Conservation (phyloP, 2,329 filamentous ascomycete genomes). For the Fusarium sp. region DNA sequence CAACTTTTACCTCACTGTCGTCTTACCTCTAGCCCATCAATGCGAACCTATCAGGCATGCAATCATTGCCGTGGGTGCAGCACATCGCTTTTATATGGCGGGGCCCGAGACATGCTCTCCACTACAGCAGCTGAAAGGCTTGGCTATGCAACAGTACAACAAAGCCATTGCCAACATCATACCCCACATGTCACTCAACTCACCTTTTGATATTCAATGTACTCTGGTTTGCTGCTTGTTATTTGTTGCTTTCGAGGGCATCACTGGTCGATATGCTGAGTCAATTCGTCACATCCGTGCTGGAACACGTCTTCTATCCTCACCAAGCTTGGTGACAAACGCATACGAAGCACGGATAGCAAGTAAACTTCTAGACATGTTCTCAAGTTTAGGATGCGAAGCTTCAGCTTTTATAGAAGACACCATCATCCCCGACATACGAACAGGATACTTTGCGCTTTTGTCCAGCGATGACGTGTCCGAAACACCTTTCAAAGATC, state of each 20-base stretch:
- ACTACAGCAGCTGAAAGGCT: conserved; percentile 27
- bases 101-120: conserved; percentile 27
- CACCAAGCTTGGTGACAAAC: not conserved
- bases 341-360: conserved; percentile 6
- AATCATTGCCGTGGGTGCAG: conserved; percentile 32
- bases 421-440: conserved; percentile 8
- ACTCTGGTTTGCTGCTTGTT: conserved; percentile 39
- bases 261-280: conserved; percentile 39
- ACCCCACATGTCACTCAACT: conserved; percentile 25
- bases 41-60: conserved; percentile 27
- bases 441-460: not conserved
- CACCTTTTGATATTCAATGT: conserved; percentile 26
- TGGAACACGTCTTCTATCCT: conserved; percentile 23
- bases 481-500: conserved; percentile 18
- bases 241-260: conserved; percentile 40
- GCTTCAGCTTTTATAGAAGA: conserved; percentile 39
- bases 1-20: conserved; percentile 27
- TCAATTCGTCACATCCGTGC: conserved; percentile 36
- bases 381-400: conserved; percentile 31
- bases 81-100: conserved; percentile 32
- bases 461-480: not conserved
- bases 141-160: conserved; percentile 39
- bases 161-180: conserved; percentile 37
- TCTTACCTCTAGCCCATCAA: conserved; percentile 28
- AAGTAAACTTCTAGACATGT: conserved; percentile 38